Evolutionary conservation across 495 filamentous ascomycete species (phyloP).

Genomic region (Lepraria neglecta): DNA sequence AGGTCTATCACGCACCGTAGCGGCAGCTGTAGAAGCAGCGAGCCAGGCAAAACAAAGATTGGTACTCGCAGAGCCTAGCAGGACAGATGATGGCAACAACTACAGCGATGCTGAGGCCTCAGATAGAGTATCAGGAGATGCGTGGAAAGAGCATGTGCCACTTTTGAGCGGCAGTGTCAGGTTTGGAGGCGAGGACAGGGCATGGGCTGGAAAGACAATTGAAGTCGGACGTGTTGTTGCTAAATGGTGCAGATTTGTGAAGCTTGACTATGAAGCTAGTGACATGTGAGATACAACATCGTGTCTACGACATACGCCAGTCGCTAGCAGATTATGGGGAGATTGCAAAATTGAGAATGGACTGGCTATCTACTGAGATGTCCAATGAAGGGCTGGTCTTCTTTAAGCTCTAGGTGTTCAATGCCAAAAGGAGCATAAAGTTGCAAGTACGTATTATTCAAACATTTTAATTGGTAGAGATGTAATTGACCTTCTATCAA

Average conservation of each 20-base stretch:
- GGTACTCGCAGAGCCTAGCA: constrained; percentile 38
- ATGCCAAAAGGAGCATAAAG: neutral
- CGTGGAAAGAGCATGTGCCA: constrained; percentile 54
- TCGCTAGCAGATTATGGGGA: neutral
- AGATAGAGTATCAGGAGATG: constrained; percentile 31
- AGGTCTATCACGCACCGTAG: constrained; percentile 64
- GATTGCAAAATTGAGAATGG: neutral
- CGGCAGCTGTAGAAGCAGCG: constrained; percentile 61
- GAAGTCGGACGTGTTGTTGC: constrained; percentile 55
- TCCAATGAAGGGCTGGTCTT: neutral
- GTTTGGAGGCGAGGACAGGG: constrained; percentile 47
- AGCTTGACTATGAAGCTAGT: neutral
- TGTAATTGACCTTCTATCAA: neutral
- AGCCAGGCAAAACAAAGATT: constrained; percentile 32
- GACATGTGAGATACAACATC: neutral
- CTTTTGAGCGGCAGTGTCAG: constrained; percentile 55
- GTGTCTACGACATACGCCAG: neutral
- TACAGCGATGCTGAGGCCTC: constrained; percentile 25
- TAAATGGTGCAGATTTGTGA: constrained; percentile 66
- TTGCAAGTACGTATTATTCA: neutral
- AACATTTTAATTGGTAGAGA: too few relatives aligned
- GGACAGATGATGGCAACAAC: constrained; percentile 25
- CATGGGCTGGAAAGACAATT: constrained; percentile 63
- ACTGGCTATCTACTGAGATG: too few relatives aligned
- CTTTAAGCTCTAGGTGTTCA: too few relatives aligned